phyloP scores from a whole-genome alignment of 2,329 filamentous ascomycete genomes.

The Daldinia eschscholtzii region DNA sequence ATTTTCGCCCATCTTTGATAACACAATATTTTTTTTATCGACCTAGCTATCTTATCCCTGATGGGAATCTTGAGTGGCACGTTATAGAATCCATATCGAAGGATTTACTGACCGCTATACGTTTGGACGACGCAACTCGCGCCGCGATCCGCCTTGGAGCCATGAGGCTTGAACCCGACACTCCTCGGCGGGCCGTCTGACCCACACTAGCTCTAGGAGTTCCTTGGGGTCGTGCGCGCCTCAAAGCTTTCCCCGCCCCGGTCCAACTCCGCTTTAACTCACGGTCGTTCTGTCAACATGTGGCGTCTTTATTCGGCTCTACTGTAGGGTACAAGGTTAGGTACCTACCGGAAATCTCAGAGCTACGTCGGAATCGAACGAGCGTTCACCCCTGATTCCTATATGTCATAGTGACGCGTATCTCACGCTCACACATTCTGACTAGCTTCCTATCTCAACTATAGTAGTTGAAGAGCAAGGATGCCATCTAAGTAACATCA shows the following conservation, averaged over 20 bases:
- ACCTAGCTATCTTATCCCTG: constrained; percentile 1
- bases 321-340: neutral
- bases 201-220: constrained; percentile 24
- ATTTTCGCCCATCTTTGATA: constrained; percentile 27
- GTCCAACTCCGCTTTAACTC: constrained; percentile 20
- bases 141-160: constrained; percentile 36
- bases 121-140: constrained; percentile 37
- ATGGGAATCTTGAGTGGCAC: constrained; percentile 5
- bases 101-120: constrained; percentile 3
- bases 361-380: neutral
- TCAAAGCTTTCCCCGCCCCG: constrained; percentile 9
- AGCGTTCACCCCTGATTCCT: neutral
- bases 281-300: constrained; percentile 4
- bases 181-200: constrained; percentile 43
- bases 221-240: neutral
- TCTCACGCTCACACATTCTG: neutral
- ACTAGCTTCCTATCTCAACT: neutral
- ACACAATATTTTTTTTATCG: constrained; percentile 2
- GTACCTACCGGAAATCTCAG: constrained; percentile 1
- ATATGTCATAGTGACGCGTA: neutral
- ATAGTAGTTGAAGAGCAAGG: constrained; percentile 14
- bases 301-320: constrained; percentile 3
- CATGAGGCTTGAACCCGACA: constrained; percentile 33
- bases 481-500: constrained; percentile 20
- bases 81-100: constrained; percentile 11